A percentile compares a stretch with the other conserved stretches of the same genome.
These are phyloP conservation scores for Penicillium hordei DNA, from an alignment of 2,329 filamentous ascomycete species.

Conservation along the genomic window DNA sequence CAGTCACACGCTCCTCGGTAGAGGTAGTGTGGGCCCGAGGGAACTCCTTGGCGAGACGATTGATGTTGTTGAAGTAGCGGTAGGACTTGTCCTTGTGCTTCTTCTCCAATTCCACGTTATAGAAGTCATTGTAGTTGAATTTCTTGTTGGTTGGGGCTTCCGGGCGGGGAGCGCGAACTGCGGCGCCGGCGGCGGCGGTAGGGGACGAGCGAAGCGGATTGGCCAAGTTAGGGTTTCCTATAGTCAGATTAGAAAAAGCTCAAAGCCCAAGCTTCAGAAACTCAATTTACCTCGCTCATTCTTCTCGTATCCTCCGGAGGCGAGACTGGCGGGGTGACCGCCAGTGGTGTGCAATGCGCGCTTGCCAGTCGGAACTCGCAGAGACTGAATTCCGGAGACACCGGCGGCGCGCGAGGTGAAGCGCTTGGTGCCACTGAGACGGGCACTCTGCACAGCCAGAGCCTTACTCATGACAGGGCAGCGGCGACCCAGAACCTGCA, in stretches of 20 bases:
- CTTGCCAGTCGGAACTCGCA: constrained; percentile 57
- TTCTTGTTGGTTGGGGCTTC: constrained; percentile 54
- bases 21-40: constrained; percentile 88
- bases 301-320: constrained; percentile 53
- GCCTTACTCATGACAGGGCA: constrained; percentile 99
- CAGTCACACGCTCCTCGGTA: constrained; percentile 82
- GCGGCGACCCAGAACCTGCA: constrained; percentile 88
- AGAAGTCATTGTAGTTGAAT: constrained; percentile 92
- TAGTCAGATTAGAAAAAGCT: constrained; percentile 14
- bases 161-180: constrained; percentile 47
- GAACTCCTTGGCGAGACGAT: constrained; percentile 93
- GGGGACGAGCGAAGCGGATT: constrained; percentile 27
- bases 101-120: constrained; percentile 85
- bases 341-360: constrained; percentile 80
- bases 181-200: constrained; percentile 21
- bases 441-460: constrained; percentile 72
- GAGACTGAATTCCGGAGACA: constrained; percentile 40
- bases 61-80: constrained; percentile 99
- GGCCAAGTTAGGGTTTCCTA: constrained; percentile 29
- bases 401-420: constrained; percentile 40
- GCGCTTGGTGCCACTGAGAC: constrained; percentile 40
- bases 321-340: constrained; percentile 75
- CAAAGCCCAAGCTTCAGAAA: not conserved
- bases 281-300: constrained; percentile 51
- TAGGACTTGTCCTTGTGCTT: constrained; percentile 99